Evolutionary conservation across 495 filamentous ascomycete species (phyloP).

Genomic region (Aspergillus carlsbadensis): DNA sequence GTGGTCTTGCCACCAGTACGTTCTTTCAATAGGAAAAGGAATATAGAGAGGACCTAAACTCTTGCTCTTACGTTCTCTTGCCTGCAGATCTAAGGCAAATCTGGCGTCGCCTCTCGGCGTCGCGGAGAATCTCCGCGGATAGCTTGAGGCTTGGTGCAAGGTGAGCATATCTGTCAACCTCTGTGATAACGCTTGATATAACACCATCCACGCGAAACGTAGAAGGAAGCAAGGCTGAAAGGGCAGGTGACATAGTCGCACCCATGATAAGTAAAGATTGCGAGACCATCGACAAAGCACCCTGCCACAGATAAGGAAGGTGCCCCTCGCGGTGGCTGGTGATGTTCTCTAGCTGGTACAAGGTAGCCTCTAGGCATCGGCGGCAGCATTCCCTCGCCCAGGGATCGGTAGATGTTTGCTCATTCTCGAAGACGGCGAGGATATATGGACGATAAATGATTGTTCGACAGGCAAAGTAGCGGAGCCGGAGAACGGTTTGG

Average conservation of each 20-base stretch:
- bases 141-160: conserved; percentile 72
- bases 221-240: conserved; percentile 65
- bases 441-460: conserved; percentile 86
- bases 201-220: conserved; percentile 64
- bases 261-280: conserved; percentile 81
- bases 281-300: conserved; percentile 76
- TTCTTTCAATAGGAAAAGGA: neutral
- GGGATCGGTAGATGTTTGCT: conserved; percentile 65
- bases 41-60: neutral
- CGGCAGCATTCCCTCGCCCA: conserved; percentile 73
- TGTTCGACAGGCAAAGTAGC: conserved; percentile 81
- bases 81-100: conserved; percentile 28
- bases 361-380: conserved; percentile 78
- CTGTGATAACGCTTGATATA: conserved; percentile 70
- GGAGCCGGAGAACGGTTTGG: conserved; percentile 74
- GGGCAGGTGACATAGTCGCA: conserved; percentile 74
- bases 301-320: conserved; percentile 86
- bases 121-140: conserved; percentile 73
- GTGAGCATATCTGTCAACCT: conserved; percentile 70
- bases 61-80: neutral
- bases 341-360: conserved; percentile 77
- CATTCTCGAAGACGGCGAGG: conserved; percentile 74
- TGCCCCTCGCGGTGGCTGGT: conserved; percentile 79
- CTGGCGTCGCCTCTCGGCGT: conserved; percentile 69
- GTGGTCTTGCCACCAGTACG: too few species aligned